Evolutionary conservation across 495 filamentous ascomycete species (phyloP).

Genomic region (Arthonia radiata): DNA sequence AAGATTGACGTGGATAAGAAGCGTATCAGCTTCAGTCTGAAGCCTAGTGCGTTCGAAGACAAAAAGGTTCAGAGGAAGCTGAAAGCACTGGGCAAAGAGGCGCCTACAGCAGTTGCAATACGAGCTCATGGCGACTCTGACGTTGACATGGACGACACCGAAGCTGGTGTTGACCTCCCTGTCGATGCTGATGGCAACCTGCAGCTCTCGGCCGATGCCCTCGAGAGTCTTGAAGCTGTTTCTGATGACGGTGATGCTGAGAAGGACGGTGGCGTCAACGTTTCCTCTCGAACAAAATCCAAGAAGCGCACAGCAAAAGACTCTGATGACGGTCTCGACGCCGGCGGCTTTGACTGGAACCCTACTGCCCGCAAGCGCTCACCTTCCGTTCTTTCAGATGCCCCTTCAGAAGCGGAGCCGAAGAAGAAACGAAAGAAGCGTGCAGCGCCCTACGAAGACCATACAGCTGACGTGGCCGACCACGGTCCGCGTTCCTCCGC

Average conservation of each 20-base stretch:
- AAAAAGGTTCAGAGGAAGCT: constrained; percentile 26
- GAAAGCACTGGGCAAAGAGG: constrained; percentile 17
- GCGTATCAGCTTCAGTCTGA: constrained; percentile 69
- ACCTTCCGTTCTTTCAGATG: no score
- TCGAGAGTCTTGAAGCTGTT: constrained; percentile 13
- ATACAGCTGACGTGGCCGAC: constrained; percentile 65
- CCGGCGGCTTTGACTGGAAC: constrained; percentile 70
- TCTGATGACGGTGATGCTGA: constrained; percentile 25
- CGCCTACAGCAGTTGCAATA: background rate
- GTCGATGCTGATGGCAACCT: constrained; percentile 4
- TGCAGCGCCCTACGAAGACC: constrained; percentile 65
- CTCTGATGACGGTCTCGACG: constrained; percentile 35
- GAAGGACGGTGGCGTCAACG: constrained; percentile 20
- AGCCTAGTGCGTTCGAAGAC: constrained; percentile 68
- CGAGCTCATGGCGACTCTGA: constrained; percentile 10
- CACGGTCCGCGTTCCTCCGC: constrained; percentile 74
- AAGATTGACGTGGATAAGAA: constrained; percentile 46
- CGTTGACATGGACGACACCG: constrained; percentile 2
- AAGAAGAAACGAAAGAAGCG: constrained; percentile 62
- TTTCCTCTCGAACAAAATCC: constrained; percentile 6
- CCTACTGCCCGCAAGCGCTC: constrained; percentile 1
- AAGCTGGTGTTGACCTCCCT: constrained; percentile 2
- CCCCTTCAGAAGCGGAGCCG: constrained; percentile 7
- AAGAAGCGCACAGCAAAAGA: constrained; percentile 8
- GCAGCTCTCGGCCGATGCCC: background rate